Evolutionary conservation across 2,329 filamentous ascomycete species (phyloP).

Genomic region (Emmonsiellopsis sp.): DNA sequence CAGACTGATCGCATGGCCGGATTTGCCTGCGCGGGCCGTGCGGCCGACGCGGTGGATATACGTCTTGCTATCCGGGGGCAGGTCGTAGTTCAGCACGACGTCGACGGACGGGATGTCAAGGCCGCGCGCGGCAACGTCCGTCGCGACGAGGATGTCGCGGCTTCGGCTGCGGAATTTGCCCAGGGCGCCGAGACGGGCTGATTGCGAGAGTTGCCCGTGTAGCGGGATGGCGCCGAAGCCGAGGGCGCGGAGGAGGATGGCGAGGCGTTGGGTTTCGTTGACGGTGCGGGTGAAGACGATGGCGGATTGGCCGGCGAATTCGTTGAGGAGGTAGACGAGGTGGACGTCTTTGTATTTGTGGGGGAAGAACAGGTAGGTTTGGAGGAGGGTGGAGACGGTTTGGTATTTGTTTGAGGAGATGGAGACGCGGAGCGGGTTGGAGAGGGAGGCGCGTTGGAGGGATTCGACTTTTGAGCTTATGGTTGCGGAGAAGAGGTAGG

Average conservation of each 20-base stretch:
- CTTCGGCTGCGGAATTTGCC: slow-evolving; percentile 77
- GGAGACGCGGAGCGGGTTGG: slow-evolving; percentile 72
- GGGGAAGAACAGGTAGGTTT: slow-evolving; percentile 79
- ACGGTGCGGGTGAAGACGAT: slow-evolving; percentile 93
- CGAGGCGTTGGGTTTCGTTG: slow-evolving; percentile 76
- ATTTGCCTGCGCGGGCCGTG: slow-evolving; percentile 76
- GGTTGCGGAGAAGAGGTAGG: slow-evolving; percentile 88
- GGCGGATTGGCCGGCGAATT: slow-evolving; percentile 72
- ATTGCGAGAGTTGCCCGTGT: slow-evolving; percentile 85
- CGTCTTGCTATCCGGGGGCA: slow-evolving; percentile 77
- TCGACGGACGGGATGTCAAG: slow-evolving; percentile 85
- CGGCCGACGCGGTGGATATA: slow-evolving; percentile 84
- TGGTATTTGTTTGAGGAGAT: slow-evolving; percentile 79
- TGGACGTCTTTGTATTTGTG: slow-evolving; percentile 84
- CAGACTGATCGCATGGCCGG: slow-evolving; percentile 68
- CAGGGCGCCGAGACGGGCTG: slow-evolving; percentile 72
- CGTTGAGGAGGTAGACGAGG: slow-evolving; percentile 75
- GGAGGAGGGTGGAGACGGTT: slow-evolving; percentile 79
- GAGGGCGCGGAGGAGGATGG: slow-evolving; percentile 71
- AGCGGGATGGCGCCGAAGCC: slow-evolving; percentile 87
- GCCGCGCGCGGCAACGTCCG: slow-evolving; percentile 82
- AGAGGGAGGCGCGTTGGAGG: slow-evolving; percentile 78
- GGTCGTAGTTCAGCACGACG: slow-evolving; percentile 72
- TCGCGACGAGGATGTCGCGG: slow-evolving; percentile 82
- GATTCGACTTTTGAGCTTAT: slow-evolving; percentile 91